Conservation (phyloP, 257 asterid genomes). For the Anisodus acutangulus region DNA sequence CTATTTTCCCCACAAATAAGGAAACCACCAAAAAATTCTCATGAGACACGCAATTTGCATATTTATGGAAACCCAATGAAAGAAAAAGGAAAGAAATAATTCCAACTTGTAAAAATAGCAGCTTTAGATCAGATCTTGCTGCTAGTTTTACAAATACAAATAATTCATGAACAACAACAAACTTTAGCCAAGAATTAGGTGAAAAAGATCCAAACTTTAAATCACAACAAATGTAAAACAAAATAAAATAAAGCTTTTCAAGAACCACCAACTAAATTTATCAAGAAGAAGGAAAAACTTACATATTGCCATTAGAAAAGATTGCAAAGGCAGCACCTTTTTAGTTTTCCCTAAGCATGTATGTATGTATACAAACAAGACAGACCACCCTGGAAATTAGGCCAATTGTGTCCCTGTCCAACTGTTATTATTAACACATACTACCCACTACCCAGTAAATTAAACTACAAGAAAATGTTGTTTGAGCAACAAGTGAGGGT, state of each 20-base stretch:
- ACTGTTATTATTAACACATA: not conserved
- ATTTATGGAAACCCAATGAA: constrained; percentile 22
- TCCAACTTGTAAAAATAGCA: not conserved
- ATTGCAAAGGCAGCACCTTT: not conserved
- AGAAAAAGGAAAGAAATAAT: not conserved
- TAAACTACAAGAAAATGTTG: not conserved
- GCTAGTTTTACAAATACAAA: not conserved
- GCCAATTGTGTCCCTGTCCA: constrained; percentile 19
- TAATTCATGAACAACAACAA: constrained; percentile 14
- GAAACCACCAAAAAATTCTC: not conserved
- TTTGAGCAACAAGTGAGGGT: not conserved
- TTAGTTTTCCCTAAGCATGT: not conserved
- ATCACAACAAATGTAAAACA: not conserved
- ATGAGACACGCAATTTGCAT: not conserved
- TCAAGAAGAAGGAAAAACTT: constrained; percentile 8
- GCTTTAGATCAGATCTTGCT: constrained; percentile 20
- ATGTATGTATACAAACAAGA: not conserved
- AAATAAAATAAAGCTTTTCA: not conserved
- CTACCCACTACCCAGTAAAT: not conserved
- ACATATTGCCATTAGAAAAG: constrained; percentile 22
- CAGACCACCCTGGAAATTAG: constrained; percentile 26
- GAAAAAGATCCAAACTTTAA: constrained; percentile 17
- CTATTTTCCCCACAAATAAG: not conserved
- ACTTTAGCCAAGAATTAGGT: constrained; percentile 6
- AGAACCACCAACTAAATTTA: not conserved